Percentiles rank a stretch among this genome's conserved stretches.
Evolutionary conservation across 1,284 basidiomycete genomes (phyloP).

Genomic region (Phaffia rhodozyma): DNA sequence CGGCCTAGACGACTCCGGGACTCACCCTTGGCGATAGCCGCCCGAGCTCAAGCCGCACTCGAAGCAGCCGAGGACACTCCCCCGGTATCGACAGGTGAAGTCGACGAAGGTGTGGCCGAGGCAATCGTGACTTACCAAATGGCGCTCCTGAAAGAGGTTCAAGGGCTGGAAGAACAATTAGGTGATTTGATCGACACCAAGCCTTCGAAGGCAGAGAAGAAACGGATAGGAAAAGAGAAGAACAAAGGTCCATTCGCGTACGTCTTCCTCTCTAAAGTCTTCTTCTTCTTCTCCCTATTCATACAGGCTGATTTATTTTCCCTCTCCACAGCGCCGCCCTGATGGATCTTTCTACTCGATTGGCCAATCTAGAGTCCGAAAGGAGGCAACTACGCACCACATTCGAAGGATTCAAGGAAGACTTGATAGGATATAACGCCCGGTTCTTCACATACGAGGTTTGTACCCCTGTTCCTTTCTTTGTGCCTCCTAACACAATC

Average conservation of each 20-base stretch:
- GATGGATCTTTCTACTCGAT: conserved; percentile 19
- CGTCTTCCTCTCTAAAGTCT: neutral
- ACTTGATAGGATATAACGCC: conserved; percentile 15
- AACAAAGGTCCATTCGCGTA: conserved; percentile 17
- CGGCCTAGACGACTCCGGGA: conserved; percentile 34
- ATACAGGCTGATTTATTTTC: neutral
- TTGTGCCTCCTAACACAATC: neutral
- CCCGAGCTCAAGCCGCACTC: conserved; percentile 10
- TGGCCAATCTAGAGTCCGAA: conserved; percentile 23
- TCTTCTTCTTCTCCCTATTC: neutral
- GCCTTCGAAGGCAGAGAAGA: neutral
- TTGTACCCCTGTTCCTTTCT: neutral
- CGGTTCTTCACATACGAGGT: conserved; percentile 15
- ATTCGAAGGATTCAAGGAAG: conserved; percentile 18
- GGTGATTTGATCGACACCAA: conserved; percentile 16
- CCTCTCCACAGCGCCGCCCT: conserved; percentile 19
- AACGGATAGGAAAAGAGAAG: neutral
- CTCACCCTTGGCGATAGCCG: conserved; percentile 28
- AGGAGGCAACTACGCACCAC: conserved; percentile 17
- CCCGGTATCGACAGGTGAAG: neutral
- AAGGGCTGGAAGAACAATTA: conserved; percentile 23
- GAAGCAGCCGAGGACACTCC: neutral
- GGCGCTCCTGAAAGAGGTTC: conserved; percentile 29
- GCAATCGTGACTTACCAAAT: conserved; percentile 34
- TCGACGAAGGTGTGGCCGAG: conserved; percentile 26